Conservation (phyloP, 2,329 filamentous ascomycete genomes). For the Monosporascus sp. region DNA sequence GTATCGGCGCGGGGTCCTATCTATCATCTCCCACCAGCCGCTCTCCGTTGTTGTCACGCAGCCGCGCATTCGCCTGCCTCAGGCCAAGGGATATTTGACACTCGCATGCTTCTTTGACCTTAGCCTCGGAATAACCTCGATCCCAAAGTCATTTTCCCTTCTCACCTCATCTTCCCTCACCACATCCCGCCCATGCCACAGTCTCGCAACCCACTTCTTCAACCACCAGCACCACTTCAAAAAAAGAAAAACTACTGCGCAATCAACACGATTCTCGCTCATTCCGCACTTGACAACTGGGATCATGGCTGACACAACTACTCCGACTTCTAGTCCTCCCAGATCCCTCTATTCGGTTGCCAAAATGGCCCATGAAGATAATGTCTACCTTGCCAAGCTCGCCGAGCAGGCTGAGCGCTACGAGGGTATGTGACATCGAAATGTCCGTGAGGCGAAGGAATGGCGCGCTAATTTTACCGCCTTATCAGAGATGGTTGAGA, state of each 20-base stretch:
- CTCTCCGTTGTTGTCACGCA: not conserved
- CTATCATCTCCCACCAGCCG: not conserved
- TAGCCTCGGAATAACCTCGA: not conserved
- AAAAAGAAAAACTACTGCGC: not conserved
- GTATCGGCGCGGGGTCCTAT: not conserved
- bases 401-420: conserved; percentile 99
- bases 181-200: not conserved
- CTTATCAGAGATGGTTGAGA: conserved; percentile 90
- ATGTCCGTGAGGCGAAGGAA: conserved; percentile 1
- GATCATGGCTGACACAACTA: conserved; percentile 17
- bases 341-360: conserved; percentile 24
- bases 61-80: not conserved
- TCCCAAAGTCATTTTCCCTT: not conserved
- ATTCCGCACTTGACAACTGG: conserved; percentile 6
- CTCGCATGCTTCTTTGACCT: not conserved
- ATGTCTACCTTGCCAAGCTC: conserved; percentile 99
- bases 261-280: not conserved
- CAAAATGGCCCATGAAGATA: conserved; percentile 99
- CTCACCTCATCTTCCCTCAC: too few species aligned
- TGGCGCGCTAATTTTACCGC: conserved; percentile 11
- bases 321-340: conserved; percentile 16
- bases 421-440: conserved; percentile 66
- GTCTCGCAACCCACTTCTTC: not conserved
- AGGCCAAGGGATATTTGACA: not conserved
- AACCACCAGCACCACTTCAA: conserved; percentile 1